Evolutionary conservation across 2,329 filamentous ascomycete genomes (phyloP).

Genomic region (Fonsecaea monophora): DNA sequence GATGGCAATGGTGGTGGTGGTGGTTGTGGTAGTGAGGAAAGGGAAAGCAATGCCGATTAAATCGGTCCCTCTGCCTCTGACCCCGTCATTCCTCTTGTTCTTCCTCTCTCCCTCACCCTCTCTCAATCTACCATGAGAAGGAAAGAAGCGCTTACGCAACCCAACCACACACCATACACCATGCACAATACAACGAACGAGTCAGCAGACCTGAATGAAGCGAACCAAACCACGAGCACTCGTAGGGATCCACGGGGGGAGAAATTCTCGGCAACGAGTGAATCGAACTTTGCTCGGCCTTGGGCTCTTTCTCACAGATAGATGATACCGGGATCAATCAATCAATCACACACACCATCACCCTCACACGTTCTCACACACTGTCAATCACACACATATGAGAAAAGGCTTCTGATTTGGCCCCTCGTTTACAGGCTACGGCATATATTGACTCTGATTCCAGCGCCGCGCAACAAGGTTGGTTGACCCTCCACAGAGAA

Average conservation of each 20-base stretch:
- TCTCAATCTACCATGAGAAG: too few species aligned
- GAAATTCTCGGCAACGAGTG: not conserved
- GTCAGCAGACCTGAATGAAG: too few species aligned
- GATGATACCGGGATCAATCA: not conserved
- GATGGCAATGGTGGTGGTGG: not conserved
- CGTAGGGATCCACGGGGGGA: not conserved
- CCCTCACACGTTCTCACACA: too few species aligned
- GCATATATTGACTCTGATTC: not conserved
- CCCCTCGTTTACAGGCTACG: not conserved
- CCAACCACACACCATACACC: too few species aligned
- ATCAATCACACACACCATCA: not conserved
- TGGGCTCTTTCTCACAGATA: not conserved
- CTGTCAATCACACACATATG: too few species aligned
- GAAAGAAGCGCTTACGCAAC: too few species aligned
- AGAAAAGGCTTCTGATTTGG: not conserved
- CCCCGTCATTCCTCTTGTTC: too few species aligned
- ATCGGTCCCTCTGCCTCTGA: not conserved
- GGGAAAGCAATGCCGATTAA: not conserved
- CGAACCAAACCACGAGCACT: too few species aligned
- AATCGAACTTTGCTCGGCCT: not conserved
- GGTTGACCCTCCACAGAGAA: not conserved
- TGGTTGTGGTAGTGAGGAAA: not conserved
- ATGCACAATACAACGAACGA: too few species aligned
- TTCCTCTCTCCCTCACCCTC: too few species aligned
- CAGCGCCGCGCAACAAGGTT: not conserved